Evolutionary conservation across 345 rosid genomes (phyloP).

Genomic region (Hibiscus trionum): DNA sequence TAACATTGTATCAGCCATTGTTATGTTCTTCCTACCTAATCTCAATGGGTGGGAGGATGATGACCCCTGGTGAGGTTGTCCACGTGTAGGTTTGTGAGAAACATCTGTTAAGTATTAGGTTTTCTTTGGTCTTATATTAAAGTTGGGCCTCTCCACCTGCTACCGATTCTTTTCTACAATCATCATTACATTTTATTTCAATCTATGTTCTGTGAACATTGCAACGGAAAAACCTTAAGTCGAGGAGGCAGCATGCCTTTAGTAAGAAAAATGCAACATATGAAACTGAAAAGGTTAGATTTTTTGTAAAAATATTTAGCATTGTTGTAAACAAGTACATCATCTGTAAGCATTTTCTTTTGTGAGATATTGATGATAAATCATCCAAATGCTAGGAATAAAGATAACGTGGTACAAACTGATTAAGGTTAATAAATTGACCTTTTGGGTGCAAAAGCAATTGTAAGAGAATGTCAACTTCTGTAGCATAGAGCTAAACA

Average conservation of each 20-base stretch:
- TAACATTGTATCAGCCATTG: background rate
- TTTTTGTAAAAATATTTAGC: background rate
- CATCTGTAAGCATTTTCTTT: background rate
- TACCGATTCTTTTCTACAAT: background rate
- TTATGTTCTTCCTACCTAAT: background rate
- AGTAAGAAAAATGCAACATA: background rate
- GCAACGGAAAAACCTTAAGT: background rate
- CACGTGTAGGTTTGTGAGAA: background rate
- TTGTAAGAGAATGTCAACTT: background rate
- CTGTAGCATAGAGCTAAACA: background rate
- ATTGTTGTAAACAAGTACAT: background rate
- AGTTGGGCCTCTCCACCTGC: background rate
- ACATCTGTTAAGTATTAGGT: background rate
- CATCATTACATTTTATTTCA: background rate
- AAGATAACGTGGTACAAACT: background rate
- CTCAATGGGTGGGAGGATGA: background rate
- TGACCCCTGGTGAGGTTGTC: background rate
- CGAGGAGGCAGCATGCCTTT: background rate
- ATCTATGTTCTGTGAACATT: background rate
- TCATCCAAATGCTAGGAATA: background rate
- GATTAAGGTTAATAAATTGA: slow-evolving; percentile 2
- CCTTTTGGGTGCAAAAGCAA: background rate
- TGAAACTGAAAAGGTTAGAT: background rate
- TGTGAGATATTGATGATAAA: background rate
- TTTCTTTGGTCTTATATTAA: background rate